Base-by-base conservation (phyloP, 163 green algal genomes). In the Picocystis sp. region DNA sequence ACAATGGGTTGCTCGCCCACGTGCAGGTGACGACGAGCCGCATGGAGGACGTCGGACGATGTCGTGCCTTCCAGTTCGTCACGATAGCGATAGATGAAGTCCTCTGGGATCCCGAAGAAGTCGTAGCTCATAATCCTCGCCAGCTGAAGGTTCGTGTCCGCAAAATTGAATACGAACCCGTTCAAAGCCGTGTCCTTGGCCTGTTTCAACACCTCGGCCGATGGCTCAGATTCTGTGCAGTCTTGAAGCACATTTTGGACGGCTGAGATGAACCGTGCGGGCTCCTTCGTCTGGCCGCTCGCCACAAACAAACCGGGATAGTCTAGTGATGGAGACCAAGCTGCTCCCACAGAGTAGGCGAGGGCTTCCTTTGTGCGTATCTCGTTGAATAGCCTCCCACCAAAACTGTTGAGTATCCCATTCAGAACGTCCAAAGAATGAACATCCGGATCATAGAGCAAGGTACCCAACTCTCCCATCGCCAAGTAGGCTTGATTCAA, bases 81-180 rank as follows among this genome's bases (percentile, higher is more conserved):
- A 22, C 67, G 62, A 49, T 84, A 89, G 13, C 57, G 35, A 56
- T 84, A 90, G 23, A 92, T 53, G 46, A 77, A 85, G 61, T 92
- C 73, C 65, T 86, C 64, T 47, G n/a, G 15, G 8, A 92, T 52
- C 0, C 79, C 82, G 41, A 93, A 66, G 47, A 93, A 57, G 15
- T 82, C 67, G 45, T 81, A 93, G 15, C 70, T 66, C 15, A 88
- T 53, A 2, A 68, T 68, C 24, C 82, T 71, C 65, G 73, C 61
- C 49, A 92, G 63, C 67, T 91, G 83, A 38, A 38, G 29, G 8
- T 38, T 38, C 33, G 13, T 19, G 44, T 65, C 74, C 1, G 80
- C 65, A 75, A 93, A 93, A 58, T 89, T 85, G 64, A 93, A 93
- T 8, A 91, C 74, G 63, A 92, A 92, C 2, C 50, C 63, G 60